These are phyloP conservation scores for Graphium sp. DNA, from an alignment of 2,329 filamentous ascomycete genomes.

Conservation along the genomic window DNA sequence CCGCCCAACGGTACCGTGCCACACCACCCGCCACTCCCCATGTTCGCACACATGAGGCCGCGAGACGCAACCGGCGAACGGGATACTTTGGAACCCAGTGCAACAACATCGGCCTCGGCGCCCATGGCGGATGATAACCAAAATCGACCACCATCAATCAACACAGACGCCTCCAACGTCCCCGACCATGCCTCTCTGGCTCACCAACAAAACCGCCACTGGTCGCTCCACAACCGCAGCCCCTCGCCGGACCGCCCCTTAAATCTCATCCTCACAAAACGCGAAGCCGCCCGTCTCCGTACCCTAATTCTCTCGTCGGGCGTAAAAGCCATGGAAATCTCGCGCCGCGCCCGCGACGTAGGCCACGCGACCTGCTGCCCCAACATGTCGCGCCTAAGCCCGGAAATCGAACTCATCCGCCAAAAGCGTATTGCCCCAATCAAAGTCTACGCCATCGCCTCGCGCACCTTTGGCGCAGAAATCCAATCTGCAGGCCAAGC, in stretches of 20 bases:
- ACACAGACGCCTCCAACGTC: no score
- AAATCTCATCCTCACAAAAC: constrained; percentile 34
- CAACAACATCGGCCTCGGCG: no score
- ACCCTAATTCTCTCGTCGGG: constrained; percentile 67
- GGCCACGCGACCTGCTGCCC: constrained; percentile 7
- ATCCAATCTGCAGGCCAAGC: constrained; percentile 28
- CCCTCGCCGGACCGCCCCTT: constrained; percentile 14
- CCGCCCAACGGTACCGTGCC: no score
- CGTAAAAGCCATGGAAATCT: constrained; percentile 77
- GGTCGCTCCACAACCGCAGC: constrained; percentile 30
- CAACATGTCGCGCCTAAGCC: constrained; percentile 23
- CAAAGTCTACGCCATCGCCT: constrained; percentile 33
- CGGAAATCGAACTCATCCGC: constrained; percentile 14
- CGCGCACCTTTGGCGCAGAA: constrained; percentile 28
- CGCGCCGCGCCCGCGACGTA: constrained; percentile 37
- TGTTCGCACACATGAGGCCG: no score
- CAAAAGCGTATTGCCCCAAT: constrained; percentile 19
- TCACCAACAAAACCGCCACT: constrained; percentile 18
- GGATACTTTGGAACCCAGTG: no score
- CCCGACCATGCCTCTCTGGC: constrained; percentile 2
- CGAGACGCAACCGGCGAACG: no score
- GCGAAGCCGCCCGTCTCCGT: constrained; percentile 67
- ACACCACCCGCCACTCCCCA: no score
- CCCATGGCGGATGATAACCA: no score
- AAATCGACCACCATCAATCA: no score